Evolutionary conservation across 345 rosid genomes (phyloP).

Genomic region (Viola odorata): DNA sequence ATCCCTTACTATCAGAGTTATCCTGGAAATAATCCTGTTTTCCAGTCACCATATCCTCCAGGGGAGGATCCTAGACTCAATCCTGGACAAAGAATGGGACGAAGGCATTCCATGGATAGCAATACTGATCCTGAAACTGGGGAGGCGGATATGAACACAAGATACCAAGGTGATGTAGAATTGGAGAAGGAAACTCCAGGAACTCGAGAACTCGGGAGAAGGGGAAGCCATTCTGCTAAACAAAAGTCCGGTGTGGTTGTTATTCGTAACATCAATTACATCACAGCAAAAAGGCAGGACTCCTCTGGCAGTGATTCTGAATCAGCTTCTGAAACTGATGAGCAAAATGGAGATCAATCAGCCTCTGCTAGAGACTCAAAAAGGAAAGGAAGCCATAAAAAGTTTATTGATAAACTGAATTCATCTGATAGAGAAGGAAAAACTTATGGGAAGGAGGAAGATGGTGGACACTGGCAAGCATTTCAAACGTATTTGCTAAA

Average conservation of each 20-base stretch:
- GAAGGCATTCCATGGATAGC: constrained; percentile 63
- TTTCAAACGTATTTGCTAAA: constrained; percentile 72
- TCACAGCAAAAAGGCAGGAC: constrained; percentile 55
- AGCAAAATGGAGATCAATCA: constrained; percentile 37
- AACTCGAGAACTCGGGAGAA: constrained; percentile 29
- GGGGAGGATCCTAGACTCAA: constrained; percentile 50
- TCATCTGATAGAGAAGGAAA: constrained; percentile 32
- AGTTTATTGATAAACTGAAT: constrained; percentile 23
- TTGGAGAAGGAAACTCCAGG: constrained; percentile 31
- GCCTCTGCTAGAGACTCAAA: constrained; percentile 31
- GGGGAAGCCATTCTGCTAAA: constrained; percentile 45
- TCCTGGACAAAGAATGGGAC: constrained; percentile 49
- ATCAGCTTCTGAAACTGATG: constrained; percentile 45
- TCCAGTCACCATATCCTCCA: constrained; percentile 58
- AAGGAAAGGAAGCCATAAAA: constrained; percentile 23
- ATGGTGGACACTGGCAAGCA: constrained; percentile 79
- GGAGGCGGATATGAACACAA: constrained; percentile 39
- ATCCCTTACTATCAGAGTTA: constrained; percentile 71
- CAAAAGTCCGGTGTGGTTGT: constrained; percentile 69
- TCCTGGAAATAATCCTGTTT: constrained; percentile 57
- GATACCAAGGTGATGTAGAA: constrained; percentile 43
- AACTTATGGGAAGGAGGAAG: constrained; percentile 41
- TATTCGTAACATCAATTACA: constrained; percentile 77
- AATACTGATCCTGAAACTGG: constrained; percentile 39
- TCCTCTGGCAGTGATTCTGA: constrained; percentile 54